Evolutionary conservation across 805 yeast species (phyloP).

Genomic region (Yamadazyma kitorensis): DNA sequence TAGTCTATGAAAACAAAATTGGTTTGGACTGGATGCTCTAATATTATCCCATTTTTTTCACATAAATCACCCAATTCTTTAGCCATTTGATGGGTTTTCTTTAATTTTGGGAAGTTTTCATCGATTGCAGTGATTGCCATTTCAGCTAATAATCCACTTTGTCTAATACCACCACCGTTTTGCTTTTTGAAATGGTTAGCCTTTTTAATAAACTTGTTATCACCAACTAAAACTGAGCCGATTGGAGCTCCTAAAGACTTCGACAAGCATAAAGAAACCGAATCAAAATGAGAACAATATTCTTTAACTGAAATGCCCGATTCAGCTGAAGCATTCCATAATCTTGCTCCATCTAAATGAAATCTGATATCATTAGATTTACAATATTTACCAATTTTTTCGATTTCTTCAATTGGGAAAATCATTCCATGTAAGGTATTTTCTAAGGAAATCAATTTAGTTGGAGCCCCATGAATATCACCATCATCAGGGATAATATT

Average conservation of each 20-base stretch:
- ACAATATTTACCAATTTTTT: constrained; percentile 33
- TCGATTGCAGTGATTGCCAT: constrained; percentile 43
- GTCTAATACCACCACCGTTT: constrained; percentile 45
- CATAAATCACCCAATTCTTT: constrained; percentile 33
- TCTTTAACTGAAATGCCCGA: constrained; percentile 39
- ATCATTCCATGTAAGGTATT: constrained; percentile 44
- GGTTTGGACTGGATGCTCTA: constrained; percentile 39
- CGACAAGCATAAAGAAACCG: constrained; percentile 42
- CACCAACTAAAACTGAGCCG: constrained; percentile 40
- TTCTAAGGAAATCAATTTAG: constrained; percentile 42
- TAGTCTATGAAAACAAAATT: constrained; percentile 41
- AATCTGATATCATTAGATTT: constrained; percentile 29
- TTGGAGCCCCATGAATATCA: constrained; percentile 44
- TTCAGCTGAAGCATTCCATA: constrained; percentile 43
- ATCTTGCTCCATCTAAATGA: constrained; percentile 44
- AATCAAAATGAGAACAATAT: constrained; percentile 38
- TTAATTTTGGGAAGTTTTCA: constrained; percentile 33
- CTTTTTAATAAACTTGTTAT: constrained; percentile 28
- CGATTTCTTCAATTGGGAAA: constrained; percentile 38
- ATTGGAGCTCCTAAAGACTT: constrained; percentile 44
- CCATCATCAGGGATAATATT: constrained; percentile 42
- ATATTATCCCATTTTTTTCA: constrained; percentile 23
- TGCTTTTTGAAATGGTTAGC: constrained; percentile 47
- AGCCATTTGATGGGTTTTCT: constrained; percentile 32
- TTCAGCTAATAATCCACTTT: constrained; percentile 37